Conservation (phyloP, 139 green algal species). For the Chlorella sp. region DNA sequence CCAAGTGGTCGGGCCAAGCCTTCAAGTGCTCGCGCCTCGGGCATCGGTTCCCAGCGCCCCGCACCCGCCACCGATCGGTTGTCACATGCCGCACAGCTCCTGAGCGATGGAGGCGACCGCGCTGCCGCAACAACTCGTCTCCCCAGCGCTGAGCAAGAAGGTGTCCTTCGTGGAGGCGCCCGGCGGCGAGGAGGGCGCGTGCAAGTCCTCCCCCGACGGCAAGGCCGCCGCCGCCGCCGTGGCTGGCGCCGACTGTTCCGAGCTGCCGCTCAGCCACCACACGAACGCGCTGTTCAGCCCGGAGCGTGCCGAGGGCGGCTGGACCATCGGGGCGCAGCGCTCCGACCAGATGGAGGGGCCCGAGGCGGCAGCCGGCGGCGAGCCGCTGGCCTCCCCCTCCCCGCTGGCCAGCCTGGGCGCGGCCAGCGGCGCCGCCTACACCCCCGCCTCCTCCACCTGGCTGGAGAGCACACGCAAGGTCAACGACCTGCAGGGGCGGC, state of each 20-base stretch:
- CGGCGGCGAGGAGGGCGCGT: too few species aligned
- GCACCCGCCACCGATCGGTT: too few species aligned
- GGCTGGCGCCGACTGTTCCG: not conserved
- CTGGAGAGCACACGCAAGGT: constrained; percentile 28
- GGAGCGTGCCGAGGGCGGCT: not conserved
- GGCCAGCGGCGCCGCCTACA: constrained; percentile 7
- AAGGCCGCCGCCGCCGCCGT: not conserved
- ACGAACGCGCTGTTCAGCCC: constrained; percentile 13
- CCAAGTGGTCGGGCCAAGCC: too few species aligned
- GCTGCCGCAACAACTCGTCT: too few species aligned
- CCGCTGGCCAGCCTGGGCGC: not conserved
- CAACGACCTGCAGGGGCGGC: constrained; percentile 18
- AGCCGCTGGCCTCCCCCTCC: too few species aligned
- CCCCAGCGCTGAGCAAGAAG: too few species aligned
- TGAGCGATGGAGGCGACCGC: too few species aligned
- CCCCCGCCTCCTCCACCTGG: constrained; percentile 10
- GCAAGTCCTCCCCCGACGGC: not conserved
- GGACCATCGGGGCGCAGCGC: constrained; percentile 30
- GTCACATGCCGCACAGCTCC: too few species aligned
- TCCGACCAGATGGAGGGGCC: not conserved
- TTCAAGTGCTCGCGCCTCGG: too few species aligned
- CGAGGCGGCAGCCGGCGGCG: not conserved
- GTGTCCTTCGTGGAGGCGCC: too few species aligned
- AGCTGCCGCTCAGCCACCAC: not conserved
- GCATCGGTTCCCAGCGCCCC: too few species aligned